Evolutionary conservation across 768 basidiomycete genomes (phyloP), one percentile per base, ranked within the genome.

Genomic region (Gymnopilus dilepis): DNA sequence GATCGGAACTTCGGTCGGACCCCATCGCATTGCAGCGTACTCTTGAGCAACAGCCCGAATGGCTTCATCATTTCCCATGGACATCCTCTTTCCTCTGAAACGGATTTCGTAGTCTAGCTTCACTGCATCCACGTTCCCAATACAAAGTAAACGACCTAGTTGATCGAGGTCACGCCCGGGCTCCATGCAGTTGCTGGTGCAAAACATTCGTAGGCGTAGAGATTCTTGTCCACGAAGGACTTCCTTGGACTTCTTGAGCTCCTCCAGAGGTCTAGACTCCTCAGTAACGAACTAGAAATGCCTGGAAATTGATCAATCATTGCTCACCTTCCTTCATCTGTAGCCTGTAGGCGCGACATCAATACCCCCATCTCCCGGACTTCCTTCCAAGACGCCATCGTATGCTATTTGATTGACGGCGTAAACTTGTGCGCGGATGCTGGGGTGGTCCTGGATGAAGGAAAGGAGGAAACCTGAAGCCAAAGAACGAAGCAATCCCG

Each of bases 1-100:
- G 13, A 82, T 69, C 3, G 76, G 75, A 9, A 74, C 71, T 40
- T 71, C 66, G 6, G 78, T 80, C 28, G 77, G 79, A 24, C 80
- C 79, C 78, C 78, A 82, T 22, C 71, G 70, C 15, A 78, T 63
- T 17, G 47, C 53, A 60, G 71, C 73, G 24, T 78, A 65, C 34
- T 78, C 70, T n/a, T 76, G 53, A 1, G 70, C 65, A 1, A 74
- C 76, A 1, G 58, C 59, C 2, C 43, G 45, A 19, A 67, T 60
- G 21, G 65, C 68, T 4, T 47, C 63, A 13, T 65, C 60, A 15
- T 40, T n/a, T 28, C 52, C 53, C 41, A 54, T 21, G 1, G 51
- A 26, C 26, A 43, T 48, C 21, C 45, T 21, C 54, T 62, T 64
- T 4, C 45, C 43, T 17, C 53, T 43, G 13, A 75, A 56, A 11